Evolutionary conservation across 768 basidiomycete species (phyloP).

Genomic region (Gymnopilus junonius): DNA sequence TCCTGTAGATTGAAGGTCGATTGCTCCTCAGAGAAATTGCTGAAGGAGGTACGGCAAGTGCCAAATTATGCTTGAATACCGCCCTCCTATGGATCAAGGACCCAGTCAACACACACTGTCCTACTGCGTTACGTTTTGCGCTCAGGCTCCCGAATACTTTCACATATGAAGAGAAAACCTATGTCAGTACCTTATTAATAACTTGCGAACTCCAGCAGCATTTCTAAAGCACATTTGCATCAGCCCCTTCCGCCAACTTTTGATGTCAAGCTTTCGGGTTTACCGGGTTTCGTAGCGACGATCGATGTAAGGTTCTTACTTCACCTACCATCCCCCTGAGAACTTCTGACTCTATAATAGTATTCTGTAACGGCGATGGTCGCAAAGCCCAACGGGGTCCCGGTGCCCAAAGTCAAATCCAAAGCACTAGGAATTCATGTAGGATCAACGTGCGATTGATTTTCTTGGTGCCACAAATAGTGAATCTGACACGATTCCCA

Average conservation of each 20-base stretch:
- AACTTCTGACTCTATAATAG: constrained; percentile 27
- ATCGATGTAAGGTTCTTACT: constrained; percentile 45
- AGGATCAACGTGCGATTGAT: constrained; percentile 52
- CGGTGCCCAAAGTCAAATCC: constrained; percentile 52
- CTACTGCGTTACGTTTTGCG: constrained; percentile 55
- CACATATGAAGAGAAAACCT: constrained; percentile 54
- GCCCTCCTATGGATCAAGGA: constrained; percentile 63
- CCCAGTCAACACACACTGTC: constrained; percentile 47
- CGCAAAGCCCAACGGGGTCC: constrained; percentile 49
- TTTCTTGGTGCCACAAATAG: background rate
- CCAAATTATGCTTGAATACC: constrained; percentile 55
- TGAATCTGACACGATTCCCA: constrained; percentile 26
- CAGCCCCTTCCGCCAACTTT: constrained; percentile 76
- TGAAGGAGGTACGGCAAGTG: constrained; percentile 62
- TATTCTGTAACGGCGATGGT: constrained; percentile 62
- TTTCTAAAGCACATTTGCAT: background rate
- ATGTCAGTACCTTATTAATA: constrained; percentile 47
- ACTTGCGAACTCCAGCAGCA: background rate
- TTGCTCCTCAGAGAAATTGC: constrained; percentile 65
- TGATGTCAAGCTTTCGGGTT: constrained; percentile 65
- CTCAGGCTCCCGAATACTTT: constrained; percentile 64
- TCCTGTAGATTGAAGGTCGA: constrained; percentile 60
- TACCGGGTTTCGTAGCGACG: constrained; percentile 73
- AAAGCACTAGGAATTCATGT: constrained; percentile 55
- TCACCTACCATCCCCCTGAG: background rate